phyloP scores from a whole-genome alignment of 345 rosid species.

The Eucalyptus cladocalyx region DNA sequence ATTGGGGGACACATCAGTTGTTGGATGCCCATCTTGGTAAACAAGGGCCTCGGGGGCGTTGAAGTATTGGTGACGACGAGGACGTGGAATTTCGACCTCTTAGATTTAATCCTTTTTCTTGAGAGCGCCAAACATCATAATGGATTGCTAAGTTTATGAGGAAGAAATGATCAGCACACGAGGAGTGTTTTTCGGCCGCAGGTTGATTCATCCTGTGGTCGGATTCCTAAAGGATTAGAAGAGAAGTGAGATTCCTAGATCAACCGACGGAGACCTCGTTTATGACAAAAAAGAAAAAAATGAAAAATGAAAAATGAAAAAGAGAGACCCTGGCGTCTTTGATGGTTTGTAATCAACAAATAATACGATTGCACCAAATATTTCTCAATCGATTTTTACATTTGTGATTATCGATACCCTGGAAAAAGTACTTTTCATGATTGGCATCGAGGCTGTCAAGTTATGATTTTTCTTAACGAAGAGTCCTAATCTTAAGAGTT shows the following conservation, averaged over 20 bases:
- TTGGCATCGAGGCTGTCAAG: neutral
- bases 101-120: neutral
- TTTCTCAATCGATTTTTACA: neutral
- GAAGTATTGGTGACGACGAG: neutral
- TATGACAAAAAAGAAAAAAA: too few species aligned
- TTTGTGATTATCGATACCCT: neutral
- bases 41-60: neutral
- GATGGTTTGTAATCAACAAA: neutral
- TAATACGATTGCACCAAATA: neutral
- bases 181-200: neutral
- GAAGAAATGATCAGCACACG: neutral
- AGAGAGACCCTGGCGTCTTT: neutral
- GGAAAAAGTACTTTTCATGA: neutral
- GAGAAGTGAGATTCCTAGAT: neutral
- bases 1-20: neutral
- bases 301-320: fast-evolving
- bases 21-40: neutral
- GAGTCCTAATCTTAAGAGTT: neutral
- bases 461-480: neutral
- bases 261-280: neutral
- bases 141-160: neutral
- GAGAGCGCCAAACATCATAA: neutral
- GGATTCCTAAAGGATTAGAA: neutral
- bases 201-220: neutral
- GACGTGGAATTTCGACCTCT: neutral